Evolutionary conservation across 805 yeast genomes (phyloP).

Genomic region (Metschnikowia bowlesiae): DNA sequence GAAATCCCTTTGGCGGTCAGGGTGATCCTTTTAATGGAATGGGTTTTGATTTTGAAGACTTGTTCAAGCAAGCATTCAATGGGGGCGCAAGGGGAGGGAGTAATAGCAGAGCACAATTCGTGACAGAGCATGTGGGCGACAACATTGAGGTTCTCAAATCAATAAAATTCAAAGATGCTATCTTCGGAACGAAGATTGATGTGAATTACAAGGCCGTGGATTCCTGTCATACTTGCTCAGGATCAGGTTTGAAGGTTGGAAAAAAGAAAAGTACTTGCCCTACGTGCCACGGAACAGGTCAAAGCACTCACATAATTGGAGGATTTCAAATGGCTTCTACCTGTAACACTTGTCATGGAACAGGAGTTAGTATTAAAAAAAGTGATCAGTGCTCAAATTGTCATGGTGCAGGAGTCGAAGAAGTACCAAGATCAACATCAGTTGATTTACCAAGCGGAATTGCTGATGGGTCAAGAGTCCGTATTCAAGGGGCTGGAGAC

Average conservation of each 20-base stretch:
- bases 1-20: conserved; percentile 36
- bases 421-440: conserved; percentile 61
- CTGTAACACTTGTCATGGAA: conserved; percentile 81
- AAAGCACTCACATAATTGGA: conserved; percentile 78
- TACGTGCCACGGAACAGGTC: conserved; percentile 91
- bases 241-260: conserved; percentile 79
- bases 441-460: conserved; percentile 88
- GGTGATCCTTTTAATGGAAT: conserved; percentile 55
- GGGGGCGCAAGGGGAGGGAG: conserved; percentile 26
- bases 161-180: conserved; percentile 78
- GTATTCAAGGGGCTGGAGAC: conserved; percentile 87
- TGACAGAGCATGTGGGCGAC: conserved; percentile 83
- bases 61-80: conserved; percentile 48
- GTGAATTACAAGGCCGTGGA: conserved; percentile 72
- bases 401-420: conserved; percentile 84
- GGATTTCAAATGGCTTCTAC: conserved; percentile 97
- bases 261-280: conserved; percentile 73
- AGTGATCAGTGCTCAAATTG: conserved; percentile 73
- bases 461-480: conserved; percentile 76
- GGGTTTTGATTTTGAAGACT: conserved; percentile 45
- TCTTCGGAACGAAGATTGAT: conserved; percentile 66
- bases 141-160: conserved; percentile 76
- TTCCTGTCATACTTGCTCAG: conserved; percentile 74
- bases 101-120: conserved; percentile 43
- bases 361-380: conserved; percentile 71